These are phyloP conservation scores for Mycena rosella DNA, from an alignment of 768 basidiomycete species.

Conservation along the genomic window DNA sequence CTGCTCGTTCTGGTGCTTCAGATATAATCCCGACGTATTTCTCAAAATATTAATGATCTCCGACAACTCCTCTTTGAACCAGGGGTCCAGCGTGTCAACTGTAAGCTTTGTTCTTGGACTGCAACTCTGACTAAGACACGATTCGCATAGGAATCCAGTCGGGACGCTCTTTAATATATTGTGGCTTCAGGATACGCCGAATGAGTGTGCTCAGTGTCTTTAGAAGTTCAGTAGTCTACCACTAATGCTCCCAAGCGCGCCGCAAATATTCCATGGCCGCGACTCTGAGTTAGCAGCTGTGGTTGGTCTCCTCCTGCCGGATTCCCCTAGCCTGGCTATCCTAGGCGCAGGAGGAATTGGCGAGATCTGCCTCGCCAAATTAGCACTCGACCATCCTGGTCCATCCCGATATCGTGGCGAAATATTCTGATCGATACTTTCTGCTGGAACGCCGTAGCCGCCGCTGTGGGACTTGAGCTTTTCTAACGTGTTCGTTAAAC, in stretches of 20 bases:
- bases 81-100: too few relatives aligned
- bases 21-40: too few relatives aligned
- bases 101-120: too few relatives aligned
- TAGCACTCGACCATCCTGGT: neutral
- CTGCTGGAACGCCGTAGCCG: neutral
- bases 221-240: constrained; percentile 5
- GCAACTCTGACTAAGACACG: too few relatives aligned
- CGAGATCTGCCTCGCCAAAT: constrained; percentile 1
- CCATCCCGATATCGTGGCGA: neutral
- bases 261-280: constrained; percentile 22
- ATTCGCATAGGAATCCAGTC: too few relatives aligned
- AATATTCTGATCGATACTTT: constrained; percentile 18
- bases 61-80: too few relatives aligned
- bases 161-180: too few relatives aligned
- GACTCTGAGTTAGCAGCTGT: constrained; percentile 9
- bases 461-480: constrained; percentile 1
- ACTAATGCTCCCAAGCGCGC: neutral
- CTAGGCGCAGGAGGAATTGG: constrained; percentile 21
- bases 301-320: neutral
- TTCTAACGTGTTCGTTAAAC: neutral
- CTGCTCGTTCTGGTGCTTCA: too few relatives aligned
- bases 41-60: too few relatives aligned
- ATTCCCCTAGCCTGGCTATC: neutral
- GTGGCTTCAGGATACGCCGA: too few relatives aligned
- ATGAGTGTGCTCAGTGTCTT: too few relatives aligned